A percentile compares a stretch with the other conserved stretches of the same genome.
Evolutionary conservation across 257 asterid genomes (phyloP).

Genomic region (Lithospermum erythrorhizon): DNA sequence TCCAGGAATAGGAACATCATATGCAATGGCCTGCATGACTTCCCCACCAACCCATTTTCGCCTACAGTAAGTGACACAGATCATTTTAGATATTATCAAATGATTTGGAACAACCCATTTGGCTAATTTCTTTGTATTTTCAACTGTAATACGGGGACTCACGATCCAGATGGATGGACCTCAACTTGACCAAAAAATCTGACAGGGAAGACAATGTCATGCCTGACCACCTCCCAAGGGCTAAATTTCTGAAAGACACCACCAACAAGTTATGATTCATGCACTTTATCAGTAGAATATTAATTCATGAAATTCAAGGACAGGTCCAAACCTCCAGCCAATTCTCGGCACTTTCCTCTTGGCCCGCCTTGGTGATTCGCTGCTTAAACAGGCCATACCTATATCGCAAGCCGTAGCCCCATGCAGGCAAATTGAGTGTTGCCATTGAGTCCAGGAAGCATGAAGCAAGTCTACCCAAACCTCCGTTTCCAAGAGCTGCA

Average conservation of each 20-base stretch:
- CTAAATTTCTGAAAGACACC: constrained; percentile 70
- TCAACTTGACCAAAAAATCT: constrained; percentile 91
- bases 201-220: constrained; percentile 83
- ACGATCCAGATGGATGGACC: constrained; percentile 79
- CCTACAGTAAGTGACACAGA: constrained; percentile 21
- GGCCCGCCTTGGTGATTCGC: constrained; percentile 69
- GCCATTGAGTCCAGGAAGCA: constrained; percentile 99
- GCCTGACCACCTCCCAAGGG: constrained; percentile 96
- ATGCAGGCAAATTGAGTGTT: constrained; percentile 88
- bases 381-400: constrained; percentile 95
- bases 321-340: constrained; percentile 83
- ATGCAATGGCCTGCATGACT: constrained; percentile 88
- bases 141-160: constrained; percentile 25
- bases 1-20: constrained; percentile 99
- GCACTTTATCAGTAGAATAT: not conserved
- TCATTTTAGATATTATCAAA: too few species aligned
- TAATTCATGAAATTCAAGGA: not conserved
- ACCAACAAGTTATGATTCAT: constrained; percentile 14
- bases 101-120: not conserved
- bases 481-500: constrained; percentile 99
- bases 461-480: constrained; percentile 98
- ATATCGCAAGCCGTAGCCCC: constrained; percentile 99
- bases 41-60: constrained; percentile 97
- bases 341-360: constrained; percentile 88
- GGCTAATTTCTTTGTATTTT: not conserved